Evolutionary conservation across 148 eudicot species (phyloP).

Genomic region (Pouteria glomerata): DNA sequence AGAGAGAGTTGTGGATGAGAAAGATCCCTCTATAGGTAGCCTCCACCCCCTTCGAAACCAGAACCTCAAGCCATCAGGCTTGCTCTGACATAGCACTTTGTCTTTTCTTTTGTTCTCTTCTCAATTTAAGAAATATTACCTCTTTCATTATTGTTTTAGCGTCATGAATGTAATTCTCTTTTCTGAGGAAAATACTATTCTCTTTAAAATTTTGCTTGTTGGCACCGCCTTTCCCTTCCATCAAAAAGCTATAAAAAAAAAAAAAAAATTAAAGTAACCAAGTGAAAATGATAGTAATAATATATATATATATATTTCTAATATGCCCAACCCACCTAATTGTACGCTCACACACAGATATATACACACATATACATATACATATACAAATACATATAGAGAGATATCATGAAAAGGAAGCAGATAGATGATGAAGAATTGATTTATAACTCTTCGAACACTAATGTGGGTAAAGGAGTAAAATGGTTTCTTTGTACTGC

Average conservation of each 20-base stretch:
- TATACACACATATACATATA: too few species aligned
- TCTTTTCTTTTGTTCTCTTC: conserved; percentile 44
- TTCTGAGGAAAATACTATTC: background rate
- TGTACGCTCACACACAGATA: too few species aligned
- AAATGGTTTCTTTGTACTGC: too few species aligned
- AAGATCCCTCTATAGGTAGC: too few species aligned
- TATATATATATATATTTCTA: too few species aligned
- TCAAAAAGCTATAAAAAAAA: background rate
- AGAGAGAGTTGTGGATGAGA: too few species aligned
- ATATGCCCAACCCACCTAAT: background rate
- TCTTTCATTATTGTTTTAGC: conserved; percentile 14
- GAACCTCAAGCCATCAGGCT: conserved; percentile 20
- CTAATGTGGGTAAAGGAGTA: too few species aligned
- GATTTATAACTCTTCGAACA: too few species aligned
- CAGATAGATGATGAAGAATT: too few species aligned
- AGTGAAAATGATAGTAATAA: background rate
- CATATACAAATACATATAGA: too few species aligned
- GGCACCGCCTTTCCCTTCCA: conserved; percentile 1
- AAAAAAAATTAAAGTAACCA: conserved; percentile 2
- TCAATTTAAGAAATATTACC: conserved; percentile 17
- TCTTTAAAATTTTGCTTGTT: background rate
- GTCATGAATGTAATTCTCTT: background rate
- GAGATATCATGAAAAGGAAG: too few species aligned
- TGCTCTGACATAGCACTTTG: conserved; percentile 42
- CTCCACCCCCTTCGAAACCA: too few species aligned